Base-by-base conservation (phyloP, 2,329 filamentous ascomycete species). In the Paecilomyces niveus region DNA sequence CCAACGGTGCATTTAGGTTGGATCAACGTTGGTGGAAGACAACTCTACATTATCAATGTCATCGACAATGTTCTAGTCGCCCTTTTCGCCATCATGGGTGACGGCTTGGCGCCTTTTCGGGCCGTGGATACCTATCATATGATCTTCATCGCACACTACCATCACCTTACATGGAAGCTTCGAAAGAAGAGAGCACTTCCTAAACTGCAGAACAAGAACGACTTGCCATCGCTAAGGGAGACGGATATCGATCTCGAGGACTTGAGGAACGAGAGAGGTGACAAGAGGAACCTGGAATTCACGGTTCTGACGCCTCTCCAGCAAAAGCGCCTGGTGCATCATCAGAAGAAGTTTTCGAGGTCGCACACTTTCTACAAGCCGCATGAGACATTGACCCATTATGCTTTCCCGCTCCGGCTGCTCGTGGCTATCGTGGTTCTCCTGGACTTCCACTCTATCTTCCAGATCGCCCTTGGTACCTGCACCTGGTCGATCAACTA, bases 301-400 rank as follows among this genome's bases (percentile, higher is more conserved):
- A 84, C 84, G 0, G 87, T 90, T 3, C 78, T 94, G 2, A 85
- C 79, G 0, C 76, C 78, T 3, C 74, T 82, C 59, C 88, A 94
- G 70, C 88, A 92, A 67, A 80, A 81, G 60, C 84, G 82, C 54
- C 81, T 95, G 9, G 81, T 86, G 55, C 87, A 94, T 69, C 90
- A 95, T 67, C 88, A 92, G 68, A 82, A 80, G 64, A 93, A 92
- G 67, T 89, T 94, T 67, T 82, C 88, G 68, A 90, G 88, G 65
- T 91, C 88, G 0, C 90, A 95, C 71, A 92, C 89, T 5, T 95
- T 93, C 73, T 95, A 95, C 79, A 92, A 92, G 67, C 90, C 90
- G 0, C 88, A 95, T 72, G 90, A 95, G 73, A 95, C 90, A 0
- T 80, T 85, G 33, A 95, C 90, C 0, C 90, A 95, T 70, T 81